Percentiles rank a stretch among this genome's conserved stretches.
These are phyloP conservation scores for Saksenaea oblongispora DNA, from an alignment of 371 early-diverging fungal species.

Conservation along the genomic window DNA sequence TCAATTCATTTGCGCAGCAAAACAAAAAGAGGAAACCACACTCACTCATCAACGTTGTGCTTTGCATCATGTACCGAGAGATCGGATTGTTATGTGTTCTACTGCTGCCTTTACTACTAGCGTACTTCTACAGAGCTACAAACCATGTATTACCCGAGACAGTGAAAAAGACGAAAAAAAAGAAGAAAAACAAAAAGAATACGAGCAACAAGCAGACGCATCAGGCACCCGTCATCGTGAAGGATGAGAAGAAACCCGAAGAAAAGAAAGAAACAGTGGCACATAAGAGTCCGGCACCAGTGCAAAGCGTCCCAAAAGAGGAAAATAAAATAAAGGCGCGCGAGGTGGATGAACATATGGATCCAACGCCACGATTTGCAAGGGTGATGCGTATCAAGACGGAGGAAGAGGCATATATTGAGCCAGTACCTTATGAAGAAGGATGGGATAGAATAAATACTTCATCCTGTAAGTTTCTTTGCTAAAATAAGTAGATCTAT, in stretches of 20 bases:
- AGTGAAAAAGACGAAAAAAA: slow-evolving; percentile 15
- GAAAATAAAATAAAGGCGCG: background rate
- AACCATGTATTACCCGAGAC: background rate
- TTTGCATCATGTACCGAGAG: slow-evolving; percentile 19
- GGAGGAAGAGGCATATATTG: slow-evolving; percentile 29
- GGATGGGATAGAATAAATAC: slow-evolving; percentile 31
- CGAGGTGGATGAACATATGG: slow-evolving; percentile 51
- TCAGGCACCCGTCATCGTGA: background rate
- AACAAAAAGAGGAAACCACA: background rate
- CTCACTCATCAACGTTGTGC: background rate
- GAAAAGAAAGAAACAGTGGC: slow-evolving; percentile 3
- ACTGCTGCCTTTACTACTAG: slow-evolving; percentile 22
- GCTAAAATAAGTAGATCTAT: background rate
- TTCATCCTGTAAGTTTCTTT: slow-evolving; percentile 19
- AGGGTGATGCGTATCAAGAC: slow-evolving; percentile 47
- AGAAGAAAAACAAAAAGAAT: slow-evolving; percentile 10
- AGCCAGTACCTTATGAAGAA: slow-evolving; percentile 38
- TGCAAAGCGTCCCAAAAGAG: too few species aligned
- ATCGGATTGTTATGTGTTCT: slow-evolving; percentile 24
- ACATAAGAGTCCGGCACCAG: too few species aligned
- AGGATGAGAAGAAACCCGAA: slow-evolving; percentile 5
- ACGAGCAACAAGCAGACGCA: background rate
- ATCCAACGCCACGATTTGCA: slow-evolving; percentile 34
- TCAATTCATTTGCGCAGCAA: background rate
- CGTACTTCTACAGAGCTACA: slow-evolving; percentile 12